phyloP scores from a whole-genome alignment of 345 rosid genomes.

The Lepidium sativum region DNA sequence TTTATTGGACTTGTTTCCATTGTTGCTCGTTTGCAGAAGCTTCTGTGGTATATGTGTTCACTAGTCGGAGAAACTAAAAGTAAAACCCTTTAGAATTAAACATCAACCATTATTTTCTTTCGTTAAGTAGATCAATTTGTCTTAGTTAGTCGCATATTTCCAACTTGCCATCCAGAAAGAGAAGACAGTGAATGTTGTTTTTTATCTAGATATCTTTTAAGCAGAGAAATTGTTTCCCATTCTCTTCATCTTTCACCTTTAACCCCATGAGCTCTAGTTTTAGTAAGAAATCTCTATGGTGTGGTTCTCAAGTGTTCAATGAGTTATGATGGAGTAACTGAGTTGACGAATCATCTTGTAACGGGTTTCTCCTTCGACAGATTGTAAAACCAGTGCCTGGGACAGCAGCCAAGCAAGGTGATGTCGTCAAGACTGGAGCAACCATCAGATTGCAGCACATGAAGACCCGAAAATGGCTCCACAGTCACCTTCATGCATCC shows the following conservation, averaged over 20 bases:
- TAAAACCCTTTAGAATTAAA: not conserved
- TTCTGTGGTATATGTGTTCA: not conserved
- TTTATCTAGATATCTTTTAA: not conserved
- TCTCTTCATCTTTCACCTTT: not conserved
- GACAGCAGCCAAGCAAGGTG: conserved; percentile 69
- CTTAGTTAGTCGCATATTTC: not conserved
- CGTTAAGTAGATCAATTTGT: not conserved
- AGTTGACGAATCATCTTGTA: not conserved
- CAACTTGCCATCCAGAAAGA: not conserved
- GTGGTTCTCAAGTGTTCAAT: not conserved
- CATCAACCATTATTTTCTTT: not conserved
- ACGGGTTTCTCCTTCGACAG: conserved; percentile 26
- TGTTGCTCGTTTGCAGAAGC: no score
- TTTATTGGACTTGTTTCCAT: not conserved
- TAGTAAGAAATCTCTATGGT: not conserved
- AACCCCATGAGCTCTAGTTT: not conserved
- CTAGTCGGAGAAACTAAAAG: not conserved
- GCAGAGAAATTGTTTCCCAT: not conserved
- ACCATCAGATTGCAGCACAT: conserved; percentile 80
- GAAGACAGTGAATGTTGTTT: not conserved
- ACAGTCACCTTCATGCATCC: conserved; percentile 91
- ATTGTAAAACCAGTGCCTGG: conserved; percentile 64
- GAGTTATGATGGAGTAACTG: not conserved
- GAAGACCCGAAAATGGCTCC: conserved; percentile 93
- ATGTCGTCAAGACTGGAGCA: conserved; percentile 55